These are phyloP conservation scores for Fusarium mexicanum DNA, from an alignment of 2,329 filamentous ascomycete genomes.

Conservation along the genomic window DNA sequence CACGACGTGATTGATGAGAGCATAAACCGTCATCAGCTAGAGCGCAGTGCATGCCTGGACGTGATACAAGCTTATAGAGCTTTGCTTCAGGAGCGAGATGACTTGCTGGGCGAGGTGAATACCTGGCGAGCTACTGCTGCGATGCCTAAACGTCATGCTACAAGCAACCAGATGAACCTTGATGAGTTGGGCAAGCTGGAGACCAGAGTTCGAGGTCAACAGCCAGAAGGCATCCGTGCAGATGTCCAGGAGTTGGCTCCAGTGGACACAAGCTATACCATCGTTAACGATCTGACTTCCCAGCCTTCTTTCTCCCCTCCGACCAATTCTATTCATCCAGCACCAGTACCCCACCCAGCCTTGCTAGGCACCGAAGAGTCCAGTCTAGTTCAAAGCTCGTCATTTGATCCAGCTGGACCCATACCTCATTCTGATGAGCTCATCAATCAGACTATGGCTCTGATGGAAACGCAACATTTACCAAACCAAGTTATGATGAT, in stretches of 20 bases:
- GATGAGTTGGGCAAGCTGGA: not conserved
- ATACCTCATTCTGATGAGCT: not conserved
- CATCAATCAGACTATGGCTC: not conserved
- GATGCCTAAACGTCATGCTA: conserved; percentile 4
- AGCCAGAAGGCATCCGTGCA: rapidly evolving
- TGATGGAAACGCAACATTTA: not conserved
- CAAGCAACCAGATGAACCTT: not conserved
- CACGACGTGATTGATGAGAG: conserved; percentile 52
- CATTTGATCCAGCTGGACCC: not conserved
- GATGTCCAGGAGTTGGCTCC: not conserved
- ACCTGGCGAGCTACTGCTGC: conserved; percentile 14
- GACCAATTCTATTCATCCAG: not conserved
- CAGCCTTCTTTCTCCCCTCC: not conserved
- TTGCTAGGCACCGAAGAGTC: rapidly evolving
- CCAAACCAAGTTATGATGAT: not conserved
- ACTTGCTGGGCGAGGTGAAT: conserved; percentile 45
- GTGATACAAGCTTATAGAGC: conserved; percentile 27
- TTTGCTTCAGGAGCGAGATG: conserved; percentile 42
- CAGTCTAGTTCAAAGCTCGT: not conserved
- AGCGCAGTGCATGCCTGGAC: conserved; percentile 33
- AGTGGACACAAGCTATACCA: not conserved
- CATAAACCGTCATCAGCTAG: conserved; percentile 44
- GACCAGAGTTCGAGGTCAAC: not conserved
- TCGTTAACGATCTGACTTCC: not conserved
- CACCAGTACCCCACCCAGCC: not conserved